Base-by-base conservation (phyloP, 2,329 filamentous ascomycete genomes). In the Thyridium curvatum region DNA sequence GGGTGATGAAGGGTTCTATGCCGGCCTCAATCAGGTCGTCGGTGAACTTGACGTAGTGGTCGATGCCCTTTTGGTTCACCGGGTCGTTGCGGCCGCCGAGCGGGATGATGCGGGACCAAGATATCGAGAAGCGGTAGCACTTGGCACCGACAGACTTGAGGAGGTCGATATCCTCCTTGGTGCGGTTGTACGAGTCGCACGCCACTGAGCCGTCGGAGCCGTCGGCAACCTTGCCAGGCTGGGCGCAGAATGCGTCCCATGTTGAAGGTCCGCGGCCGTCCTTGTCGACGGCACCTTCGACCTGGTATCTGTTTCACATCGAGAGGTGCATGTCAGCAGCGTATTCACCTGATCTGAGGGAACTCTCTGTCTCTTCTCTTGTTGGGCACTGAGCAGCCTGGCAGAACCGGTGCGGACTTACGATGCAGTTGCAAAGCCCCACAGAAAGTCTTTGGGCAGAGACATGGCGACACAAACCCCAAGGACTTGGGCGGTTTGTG, bases 201-300 rank as follows among this genome's bases (percentile, higher is more conserved):
- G 88, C 87, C 32, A 86, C 75, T 37, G 78, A 81, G 38, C 88
- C 88, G 32, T 79, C 83, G 50, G 73, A 80, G 41, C 79, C 82
- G 52, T 86, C 84, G 40, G 86, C 86, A 52, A 93, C 89, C 65
- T 93, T 94, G 53, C 86, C 86, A 7, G 84, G 80, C 39, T 79
- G 82, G 46, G 76, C 76, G 64, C 84, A 90, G 67, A 94, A 94
- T n/a, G 77, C 82, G 64, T 94, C 88, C 88, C 88, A 94, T 60
- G 94, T 93, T 45, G 84, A 87, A 39, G 86, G 81, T 16, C 77
- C 84, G 47, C 87, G 84, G 47, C 87, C 88, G 56, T 91, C 87
- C 55, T 82, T 76, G 35, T 83, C 69, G 30, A 74, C 69, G 35
- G 79, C 80, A 41, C 88, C 88, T 68, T 94, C 88, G 51, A 94